phyloP scores from a whole-genome alignment of 2,329 filamentous ascomycete species.

The Fusarium praegraminearum region DNA sequence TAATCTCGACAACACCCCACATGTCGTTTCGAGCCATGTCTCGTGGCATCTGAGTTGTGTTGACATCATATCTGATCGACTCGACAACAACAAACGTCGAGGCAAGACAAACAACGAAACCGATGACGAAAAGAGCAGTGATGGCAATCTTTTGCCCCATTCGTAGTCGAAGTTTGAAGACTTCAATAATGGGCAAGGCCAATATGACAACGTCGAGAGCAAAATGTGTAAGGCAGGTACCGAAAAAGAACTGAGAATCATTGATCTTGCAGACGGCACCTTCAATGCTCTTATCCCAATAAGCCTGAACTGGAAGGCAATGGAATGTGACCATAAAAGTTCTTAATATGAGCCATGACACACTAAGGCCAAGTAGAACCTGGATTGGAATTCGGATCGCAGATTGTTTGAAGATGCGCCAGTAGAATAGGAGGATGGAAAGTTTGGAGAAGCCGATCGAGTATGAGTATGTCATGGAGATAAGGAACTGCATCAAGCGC shows the following conservation, averaged over 20 bases:
- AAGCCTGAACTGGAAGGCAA: slow-evolving; percentile 51
- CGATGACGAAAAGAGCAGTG: slow-evolving; percentile 47
- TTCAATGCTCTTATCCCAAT: slow-evolving; percentile 50
- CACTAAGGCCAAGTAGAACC: slow-evolving; percentile 39
- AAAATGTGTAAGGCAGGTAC: slow-evolving; percentile 50
- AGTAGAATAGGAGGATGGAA: slow-evolving; percentile 50
- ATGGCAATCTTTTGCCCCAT: slow-evolving; percentile 48
- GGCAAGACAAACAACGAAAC: slow-evolving; percentile 43
- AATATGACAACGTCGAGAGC: slow-evolving; percentile 51
- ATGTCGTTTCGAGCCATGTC: slow-evolving; percentile 33
- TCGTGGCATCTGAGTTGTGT: slow-evolving; percentile 40
- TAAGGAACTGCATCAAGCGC: slow-evolving; percentile 34
- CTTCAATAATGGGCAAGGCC: slow-evolving; percentile 49
- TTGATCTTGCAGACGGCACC: slow-evolving; percentile 50
- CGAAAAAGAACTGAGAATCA: slow-evolving; percentile 50
- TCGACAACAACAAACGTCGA: slow-evolving; percentile 36
- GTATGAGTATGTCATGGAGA: slow-evolving; percentile 42
- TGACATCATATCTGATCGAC: slow-evolving; percentile 28
- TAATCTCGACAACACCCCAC: slow-evolving; percentile 42
- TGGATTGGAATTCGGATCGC: slow-evolving; percentile 48
- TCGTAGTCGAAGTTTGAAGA: slow-evolving; percentile 48
- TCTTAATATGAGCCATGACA: slow-evolving; percentile 48
- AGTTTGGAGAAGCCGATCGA: slow-evolving; percentile 49
- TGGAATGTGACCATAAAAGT: slow-evolving; percentile 52
- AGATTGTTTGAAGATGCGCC: slow-evolving; percentile 48